Conservation (phyloP, 192 early-diverging fungal genomes). For the Physocladia obscura region DNA sequence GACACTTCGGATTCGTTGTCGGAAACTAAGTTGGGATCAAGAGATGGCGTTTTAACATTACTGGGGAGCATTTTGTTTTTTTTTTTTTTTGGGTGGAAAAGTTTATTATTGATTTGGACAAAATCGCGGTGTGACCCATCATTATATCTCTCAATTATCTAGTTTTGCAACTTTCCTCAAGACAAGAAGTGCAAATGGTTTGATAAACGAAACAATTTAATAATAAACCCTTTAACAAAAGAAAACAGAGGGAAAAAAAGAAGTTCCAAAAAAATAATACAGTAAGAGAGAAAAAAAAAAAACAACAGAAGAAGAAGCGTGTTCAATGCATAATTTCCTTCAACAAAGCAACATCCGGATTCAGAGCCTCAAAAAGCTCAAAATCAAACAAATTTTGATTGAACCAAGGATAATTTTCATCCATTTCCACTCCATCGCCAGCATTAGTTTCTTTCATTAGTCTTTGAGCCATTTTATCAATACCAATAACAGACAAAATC, state of each 20-base stretch:
- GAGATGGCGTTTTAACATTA: not conserved
- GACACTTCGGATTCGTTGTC: conserved; percentile 25
- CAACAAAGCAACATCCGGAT: conserved; percentile 47
- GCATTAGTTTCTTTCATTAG: conserved; percentile 34
- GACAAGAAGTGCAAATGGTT: not conserved
- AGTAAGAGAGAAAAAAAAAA: not conserved
- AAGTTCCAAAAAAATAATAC: not conserved
- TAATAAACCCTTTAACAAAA: not conserved
- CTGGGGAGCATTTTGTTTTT: not conserved
- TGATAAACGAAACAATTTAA: not conserved
- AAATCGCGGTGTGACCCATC: not conserved
- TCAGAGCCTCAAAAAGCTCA: conserved; percentile 48
- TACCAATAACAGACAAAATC: conserved; percentile 77
- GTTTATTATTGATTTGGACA: not conserved
- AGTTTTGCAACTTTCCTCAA: not conserved
- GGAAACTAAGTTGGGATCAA: conserved; percentile 3
- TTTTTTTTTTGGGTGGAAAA: not conserved
- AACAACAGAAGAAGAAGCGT: not conserved
- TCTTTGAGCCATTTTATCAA: conserved; percentile 73
- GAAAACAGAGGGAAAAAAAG: not conserved
- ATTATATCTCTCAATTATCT: not conserved
- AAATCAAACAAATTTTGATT: conserved; percentile 42
- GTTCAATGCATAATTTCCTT: conserved; percentile 36
- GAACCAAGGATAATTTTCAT: conserved; percentile 29
- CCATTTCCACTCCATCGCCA: not conserved